Evolutionary conservation across 2,329 filamentous ascomycete species (phyloP).

Genomic region (Sclerotiophoma versabilis): DNA sequence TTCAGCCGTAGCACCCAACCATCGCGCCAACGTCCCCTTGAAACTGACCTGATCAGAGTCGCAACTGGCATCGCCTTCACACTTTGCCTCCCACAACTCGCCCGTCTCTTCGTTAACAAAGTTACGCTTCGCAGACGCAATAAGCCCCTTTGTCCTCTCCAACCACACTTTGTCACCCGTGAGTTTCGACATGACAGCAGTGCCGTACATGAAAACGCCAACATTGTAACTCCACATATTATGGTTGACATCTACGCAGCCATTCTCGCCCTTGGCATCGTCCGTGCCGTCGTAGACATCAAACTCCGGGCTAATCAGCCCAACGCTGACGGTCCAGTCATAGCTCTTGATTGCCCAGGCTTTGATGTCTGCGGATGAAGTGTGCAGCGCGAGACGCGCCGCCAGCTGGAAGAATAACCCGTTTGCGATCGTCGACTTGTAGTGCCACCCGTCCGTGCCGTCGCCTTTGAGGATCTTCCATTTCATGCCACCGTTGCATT

Average conservation of each 20-base stretch:
- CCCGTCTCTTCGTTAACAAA: slow-evolving; percentile 32
- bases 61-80: slow-evolving; percentile 65
- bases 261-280: slow-evolving; percentile 51
- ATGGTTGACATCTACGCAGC: slow-evolving; percentile 48
- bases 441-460: slow-evolving; percentile 69
- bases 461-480: slow-evolving; percentile 83
- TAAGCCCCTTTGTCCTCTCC: slow-evolving; percentile 46
- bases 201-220: slow-evolving; percentile 62
- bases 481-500: slow-evolving; percentile 69
- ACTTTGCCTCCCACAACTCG: slow-evolving; percentile 63
- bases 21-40: slow-evolving; percentile 56
- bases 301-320: slow-evolving; percentile 57
- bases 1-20: slow-evolving; percentile 34
- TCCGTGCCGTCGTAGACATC: slow-evolving; percentile 61
- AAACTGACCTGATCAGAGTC: slow-evolving; percentile 74
- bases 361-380: slow-evolving; percentile 58
- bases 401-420: slow-evolving; percentile 82
- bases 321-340: slow-evolving; percentile 58
- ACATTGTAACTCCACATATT: slow-evolving; percentile 58
- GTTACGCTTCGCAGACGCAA: slow-evolving; percentile 30
- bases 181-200: slow-evolving; percentile 36
- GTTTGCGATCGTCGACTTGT: slow-evolving; percentile 82
- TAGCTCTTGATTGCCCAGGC: slow-evolving; percentile 71
- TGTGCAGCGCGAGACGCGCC: slow-evolving; percentile 72
- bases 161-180: slow-evolving; percentile 31